A percentile compares a stretch with the other conserved stretches of the same genome.
Conservation (phyloP, 441 rosid species). For the Euphorbia corollata region DNA sequence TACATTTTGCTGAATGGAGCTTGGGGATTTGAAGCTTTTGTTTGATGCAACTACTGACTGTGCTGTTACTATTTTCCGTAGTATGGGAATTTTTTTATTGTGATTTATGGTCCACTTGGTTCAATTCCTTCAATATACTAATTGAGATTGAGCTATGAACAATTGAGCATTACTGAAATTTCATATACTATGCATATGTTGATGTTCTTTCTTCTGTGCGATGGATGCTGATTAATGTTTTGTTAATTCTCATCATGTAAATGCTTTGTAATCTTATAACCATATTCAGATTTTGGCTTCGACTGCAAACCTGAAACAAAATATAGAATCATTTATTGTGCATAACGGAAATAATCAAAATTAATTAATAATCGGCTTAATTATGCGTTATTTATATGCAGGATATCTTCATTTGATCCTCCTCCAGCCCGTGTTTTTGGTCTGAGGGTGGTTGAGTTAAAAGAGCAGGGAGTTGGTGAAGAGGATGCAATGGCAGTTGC, state of each 20-base stretch:
- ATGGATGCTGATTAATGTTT: background rate
- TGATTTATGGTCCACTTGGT: conserved; percentile 1
- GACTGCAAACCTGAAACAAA: background rate
- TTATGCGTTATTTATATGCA: conserved; percentile 21
- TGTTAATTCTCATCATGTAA: background rate
- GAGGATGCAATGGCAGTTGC: conserved; percentile 71
- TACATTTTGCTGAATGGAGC: background rate
- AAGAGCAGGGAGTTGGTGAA: conserved; percentile 58
- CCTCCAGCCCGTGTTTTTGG: conserved; percentile 65
- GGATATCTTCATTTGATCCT: conserved; percentile 51
- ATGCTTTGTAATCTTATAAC: background rate
- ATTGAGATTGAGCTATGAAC: background rate
- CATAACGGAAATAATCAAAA: background rate
- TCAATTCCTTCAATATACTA: background rate
- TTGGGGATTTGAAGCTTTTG: background rate
- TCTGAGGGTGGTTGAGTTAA: conserved; percentile 60
- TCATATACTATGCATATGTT: background rate
- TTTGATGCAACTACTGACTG: background rate
- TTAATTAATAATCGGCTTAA: background rate
- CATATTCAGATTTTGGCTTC: background rate
- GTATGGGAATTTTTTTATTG: background rate
- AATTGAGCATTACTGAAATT: background rate
- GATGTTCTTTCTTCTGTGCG: background rate
- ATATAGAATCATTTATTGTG: background rate
- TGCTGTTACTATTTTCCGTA: no score